Conservation (phyloP, 2,329 filamentous ascomycete genomes). For the Metarhizium anisopliae region DNA sequence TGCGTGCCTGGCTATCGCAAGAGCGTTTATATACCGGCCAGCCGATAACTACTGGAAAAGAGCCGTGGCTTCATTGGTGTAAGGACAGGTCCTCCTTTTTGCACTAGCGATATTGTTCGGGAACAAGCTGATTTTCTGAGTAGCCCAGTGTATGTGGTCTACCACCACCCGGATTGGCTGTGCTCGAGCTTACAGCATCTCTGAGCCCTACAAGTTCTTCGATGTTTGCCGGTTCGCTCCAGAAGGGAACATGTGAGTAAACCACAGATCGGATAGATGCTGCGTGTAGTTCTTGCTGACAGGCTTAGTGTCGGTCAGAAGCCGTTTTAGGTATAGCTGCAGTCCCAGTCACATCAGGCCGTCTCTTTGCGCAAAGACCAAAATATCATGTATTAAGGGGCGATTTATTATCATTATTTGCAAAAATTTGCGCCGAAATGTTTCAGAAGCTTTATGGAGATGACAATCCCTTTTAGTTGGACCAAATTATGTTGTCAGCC, state of each 20-base stretch:
- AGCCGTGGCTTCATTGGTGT: constrained; percentile 29
- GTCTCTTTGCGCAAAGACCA: background rate
- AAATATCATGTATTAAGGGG: background rate
- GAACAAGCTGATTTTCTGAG: background rate
- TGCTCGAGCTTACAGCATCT: constrained; percentile 21
- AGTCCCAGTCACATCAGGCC: background rate
- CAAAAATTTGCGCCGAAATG: background rate
- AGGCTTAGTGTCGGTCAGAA: constrained; percentile 18
- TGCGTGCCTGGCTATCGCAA: constrained; percentile 22
- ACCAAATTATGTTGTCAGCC: too few species aligned
- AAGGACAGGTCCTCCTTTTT: constrained; percentile 8
- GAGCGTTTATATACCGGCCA: constrained; percentile 19
- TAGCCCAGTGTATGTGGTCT: constrained; percentile 29
- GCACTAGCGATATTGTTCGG: background rate
- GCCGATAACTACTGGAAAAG: constrained; percentile 21
- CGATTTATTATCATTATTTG: background rate
- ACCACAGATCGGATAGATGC: too few species aligned
- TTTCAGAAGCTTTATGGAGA: too few species aligned
- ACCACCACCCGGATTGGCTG: constrained; percentile 24
- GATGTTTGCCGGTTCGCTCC: constrained; percentile 26
- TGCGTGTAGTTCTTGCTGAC: background rate
- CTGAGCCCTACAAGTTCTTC: constrained; percentile 23
- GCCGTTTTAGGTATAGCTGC: constrained; percentile 11
- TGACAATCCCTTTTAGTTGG: too few species aligned
- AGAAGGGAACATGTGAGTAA: constrained; percentile 26